Base-by-base conservation (phyloP, 495 filamentous ascomycete genomes). In the Penicillium ochrochloron region DNA sequence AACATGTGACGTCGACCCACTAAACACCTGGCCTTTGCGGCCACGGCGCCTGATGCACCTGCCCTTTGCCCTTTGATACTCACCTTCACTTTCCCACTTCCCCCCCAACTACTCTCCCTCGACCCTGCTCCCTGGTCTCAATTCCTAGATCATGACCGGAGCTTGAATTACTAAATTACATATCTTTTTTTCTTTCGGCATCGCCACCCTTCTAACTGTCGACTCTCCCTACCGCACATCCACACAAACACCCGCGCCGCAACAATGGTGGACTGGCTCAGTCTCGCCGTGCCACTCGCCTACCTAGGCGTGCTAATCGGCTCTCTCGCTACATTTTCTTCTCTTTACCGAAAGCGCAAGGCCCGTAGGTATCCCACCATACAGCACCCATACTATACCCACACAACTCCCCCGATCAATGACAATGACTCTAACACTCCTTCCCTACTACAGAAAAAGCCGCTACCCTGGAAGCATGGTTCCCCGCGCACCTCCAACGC, bases 321-420 rank as follows among this genome's bases (percentile, higher is more conserved):
- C 70, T 94, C 93, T 34, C 83, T 99, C 42, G 88, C 89, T 68
- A 96, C 92, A 67, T 99, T 98, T 80, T 94, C 92, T 27, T 91
- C 87, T 39, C 84, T 97, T 44, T 98, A 98, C 76, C 88, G 94
- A 64, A 94, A 94, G 83, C 89, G 94, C 78, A 96, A 97, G 89
- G 87, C 91, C 65, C 78, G 92, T 94, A 80, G 60, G 90, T 85
- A 21, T 27, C 14, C n/a, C 33, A 54, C 14, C 29, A 60, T 46
- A 63, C 21, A 59, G 46, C 48, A 42, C n/a, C 39, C 11, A 29
- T n/a, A 19, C 1, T n/a, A 37, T 19, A 25, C 35, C 5, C 25
- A 44, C 27, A 2, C 29, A n/a, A 17, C 19, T 31, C 14, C 19
- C 34, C 15, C 6, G 27, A 33, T 29, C 23, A 19, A 54, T 17